phyloP scores from a whole-genome alignment of 768 basidiomycete genomes.

The Paxillus rubicundulus region DNA sequence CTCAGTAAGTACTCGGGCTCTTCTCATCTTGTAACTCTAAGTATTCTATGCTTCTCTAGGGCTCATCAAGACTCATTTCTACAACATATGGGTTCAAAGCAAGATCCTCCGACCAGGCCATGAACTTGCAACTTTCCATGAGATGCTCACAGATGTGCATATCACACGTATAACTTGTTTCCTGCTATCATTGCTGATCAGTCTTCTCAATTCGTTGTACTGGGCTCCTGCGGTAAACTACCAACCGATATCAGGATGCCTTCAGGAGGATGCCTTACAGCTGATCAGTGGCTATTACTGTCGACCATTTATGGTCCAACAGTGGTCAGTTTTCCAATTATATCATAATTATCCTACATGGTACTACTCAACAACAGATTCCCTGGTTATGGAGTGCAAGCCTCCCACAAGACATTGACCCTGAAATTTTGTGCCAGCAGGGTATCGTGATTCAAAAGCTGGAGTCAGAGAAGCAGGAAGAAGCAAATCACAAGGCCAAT shows the following conservation, averaged over 20 bases:
- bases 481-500: no score
- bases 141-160: background rate
- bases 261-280: constrained; percentile 33
- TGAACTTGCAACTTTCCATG: background rate
- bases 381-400: constrained; percentile 25
- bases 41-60: constrained; percentile 5
- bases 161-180: background rate
- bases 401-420: background rate
- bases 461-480: no score
- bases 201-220: background rate
- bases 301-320: constrained; percentile 27
- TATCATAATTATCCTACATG: no score
- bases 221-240: constrained; percentile 2
- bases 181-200: no score
- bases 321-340: background rate
- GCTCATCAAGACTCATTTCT: constrained; percentile 21
- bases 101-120: constrained; percentile 14
- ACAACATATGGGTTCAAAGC: constrained; percentile 26
- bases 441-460: no score
- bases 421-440: no score
- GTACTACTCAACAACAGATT: constrained; percentile 12
- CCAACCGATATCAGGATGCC: constrained; percentile 31
- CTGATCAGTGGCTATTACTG: constrained; percentile 34
- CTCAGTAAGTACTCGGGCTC: constrained; percentile 16
- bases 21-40: background rate